These are phyloP conservation scores for Aspergillus hiratsukae DNA, from an alignment of 2,329 filamentous ascomycete species.

Conservation along the genomic window DNA sequence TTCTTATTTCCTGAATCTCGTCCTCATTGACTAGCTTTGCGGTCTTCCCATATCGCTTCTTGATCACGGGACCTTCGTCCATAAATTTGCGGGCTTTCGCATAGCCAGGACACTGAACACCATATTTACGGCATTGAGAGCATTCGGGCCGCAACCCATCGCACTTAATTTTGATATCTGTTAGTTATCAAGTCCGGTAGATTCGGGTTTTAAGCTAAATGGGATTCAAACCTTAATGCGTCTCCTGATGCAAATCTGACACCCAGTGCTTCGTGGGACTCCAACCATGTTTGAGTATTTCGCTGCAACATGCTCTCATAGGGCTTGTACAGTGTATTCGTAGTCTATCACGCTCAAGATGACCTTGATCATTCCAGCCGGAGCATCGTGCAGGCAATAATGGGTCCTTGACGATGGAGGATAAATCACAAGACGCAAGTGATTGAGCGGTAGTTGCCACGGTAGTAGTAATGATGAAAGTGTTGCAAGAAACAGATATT, in stretches of 20 bases:
- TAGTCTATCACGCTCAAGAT: background rate
- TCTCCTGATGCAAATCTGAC: slow-evolving; percentile 30
- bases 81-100: slow-evolving; percentile 26
- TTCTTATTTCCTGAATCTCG: background rate
- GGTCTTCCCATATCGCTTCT: slow-evolving; percentile 18
- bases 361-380: background rate
- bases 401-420: background rate
- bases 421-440: background rate
- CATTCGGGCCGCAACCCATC: slow-evolving; percentile 24
- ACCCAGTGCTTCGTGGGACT: slow-evolving; percentile 34
- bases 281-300: slow-evolving; percentile 26
- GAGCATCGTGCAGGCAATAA: background rate
- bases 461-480: background rate
- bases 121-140: slow-evolving; percentile 30
- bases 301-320: background rate
- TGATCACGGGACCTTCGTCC: slow-evolving; percentile 28
- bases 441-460: background rate
- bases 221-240: slow-evolving; percentile 23
- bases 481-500: background rate
- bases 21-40: background rate
- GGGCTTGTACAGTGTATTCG: background rate
- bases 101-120: slow-evolving; percentile 30
- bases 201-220: background rate
- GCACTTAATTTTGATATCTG: slow-evolving; percentile 14
- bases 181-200: background rate